Evolutionary conservation across 257 asterid species (phyloP).

Genomic region (Jacaranda mimosifolia): DNA sequence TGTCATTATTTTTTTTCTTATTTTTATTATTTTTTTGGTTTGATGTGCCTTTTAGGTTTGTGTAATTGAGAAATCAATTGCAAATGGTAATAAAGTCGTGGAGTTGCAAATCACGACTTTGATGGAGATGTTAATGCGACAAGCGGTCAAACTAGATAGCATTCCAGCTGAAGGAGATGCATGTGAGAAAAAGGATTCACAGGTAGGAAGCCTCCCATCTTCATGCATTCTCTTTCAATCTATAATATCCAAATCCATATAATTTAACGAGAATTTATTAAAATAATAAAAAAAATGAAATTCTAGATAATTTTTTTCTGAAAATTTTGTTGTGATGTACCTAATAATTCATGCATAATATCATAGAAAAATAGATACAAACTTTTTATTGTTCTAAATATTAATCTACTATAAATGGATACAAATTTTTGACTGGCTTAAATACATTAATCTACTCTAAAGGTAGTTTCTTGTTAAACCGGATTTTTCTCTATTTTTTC

Average conservation of each 20-base stretch:
- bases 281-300: too few species aligned
- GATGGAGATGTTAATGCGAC: conserved; percentile 76
- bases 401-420: too few species aligned
- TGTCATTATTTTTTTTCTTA: background rate
- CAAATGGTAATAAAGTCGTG: conserved; percentile 65
- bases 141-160: conserved; percentile 68
- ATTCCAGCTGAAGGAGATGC: conserved; percentile 57
- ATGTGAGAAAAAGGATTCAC: conserved; percentile 54
- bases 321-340: too few species aligned
- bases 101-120: conserved; percentile 76
- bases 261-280: too few species aligned
- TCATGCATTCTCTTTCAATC: background rate
- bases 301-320: too few species aligned
- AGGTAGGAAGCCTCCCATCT: conserved; percentile 42
- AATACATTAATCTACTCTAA: too few species aligned
- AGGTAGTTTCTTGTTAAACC: too few species aligned
- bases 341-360: too few species aligned
- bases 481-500: too few species aligned
- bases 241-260: background rate
- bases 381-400: too few species aligned
- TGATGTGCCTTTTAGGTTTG: conserved; percentile 44
- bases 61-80: conserved; percentile 66
- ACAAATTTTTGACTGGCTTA: too few species aligned
- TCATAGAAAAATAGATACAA: too few species aligned
- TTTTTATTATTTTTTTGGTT: background rate